Conservation (phyloP, 2,329 filamentous ascomycete species). For the Aspergillus sp. region DNA sequence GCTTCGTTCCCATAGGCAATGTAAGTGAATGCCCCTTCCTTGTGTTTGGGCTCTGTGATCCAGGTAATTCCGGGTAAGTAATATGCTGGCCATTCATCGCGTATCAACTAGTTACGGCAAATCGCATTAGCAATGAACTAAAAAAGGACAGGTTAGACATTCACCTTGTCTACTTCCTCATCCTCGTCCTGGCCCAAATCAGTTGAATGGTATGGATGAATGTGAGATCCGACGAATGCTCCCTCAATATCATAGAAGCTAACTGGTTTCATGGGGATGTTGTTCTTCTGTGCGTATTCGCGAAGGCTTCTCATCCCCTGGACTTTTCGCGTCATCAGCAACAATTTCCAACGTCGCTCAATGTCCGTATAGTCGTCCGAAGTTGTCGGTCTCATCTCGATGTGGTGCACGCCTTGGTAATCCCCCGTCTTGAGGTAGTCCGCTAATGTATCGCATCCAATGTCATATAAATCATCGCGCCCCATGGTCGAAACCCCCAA, state of each 20-base stretch:
- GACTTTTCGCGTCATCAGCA: slow-evolving; percentile 2
- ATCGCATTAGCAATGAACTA: neutral
- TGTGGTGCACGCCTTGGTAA: neutral
- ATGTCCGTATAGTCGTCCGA: neutral
- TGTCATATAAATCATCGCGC: neutral
- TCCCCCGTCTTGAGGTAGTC: neutral
- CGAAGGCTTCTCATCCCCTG: neutral
- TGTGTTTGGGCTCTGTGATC: slow-evolving; percentile 13
- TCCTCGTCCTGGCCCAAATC: neutral
- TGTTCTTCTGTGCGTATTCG: neutral
- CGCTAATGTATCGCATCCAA: neutral
- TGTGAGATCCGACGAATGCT: neutral
- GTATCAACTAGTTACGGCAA: slow-evolving; percentile 2
- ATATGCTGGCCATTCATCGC: slow-evolving; percentile 5
- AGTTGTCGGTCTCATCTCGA: neutral
- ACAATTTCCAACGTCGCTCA: slow-evolving; percentile 3
- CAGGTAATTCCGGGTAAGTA: slow-evolving; percentile 13
- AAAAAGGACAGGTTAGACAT: neutral
- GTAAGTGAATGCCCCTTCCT: slow-evolving; percentile 13
- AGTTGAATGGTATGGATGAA: neutral
- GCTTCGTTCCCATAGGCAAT: slow-evolving; percentile 18
- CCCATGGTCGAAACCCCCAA: neutral
- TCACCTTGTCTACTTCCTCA: neutral
- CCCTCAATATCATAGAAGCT: neutral
- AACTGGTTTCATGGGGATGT: neutral